Base-by-base conservation (phyloP, 2,329 filamentous ascomycete genomes). In the Trichoderma citrinoviride region DNA sequence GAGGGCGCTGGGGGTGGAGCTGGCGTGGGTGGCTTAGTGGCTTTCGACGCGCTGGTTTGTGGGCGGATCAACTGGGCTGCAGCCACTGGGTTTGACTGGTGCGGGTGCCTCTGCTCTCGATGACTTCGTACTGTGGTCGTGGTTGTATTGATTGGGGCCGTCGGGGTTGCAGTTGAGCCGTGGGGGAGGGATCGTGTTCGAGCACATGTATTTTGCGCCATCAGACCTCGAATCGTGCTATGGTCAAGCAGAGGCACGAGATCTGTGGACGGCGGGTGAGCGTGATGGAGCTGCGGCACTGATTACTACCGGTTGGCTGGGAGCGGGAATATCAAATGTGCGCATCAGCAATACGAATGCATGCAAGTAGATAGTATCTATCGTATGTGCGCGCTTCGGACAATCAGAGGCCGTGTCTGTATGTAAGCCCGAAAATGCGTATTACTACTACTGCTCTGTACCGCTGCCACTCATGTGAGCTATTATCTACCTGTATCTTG, bases 81-180 rank as follows among this genome's bases (percentile, higher is more conserved):
- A 37, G 56, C 43, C 29, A 41, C 53, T 21, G 49, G 17, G 49
- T n/a, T 17, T 14, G 17, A 29, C 14, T 33, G 49, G 7, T 50
- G 47, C 46, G n/a, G n/a, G n/a, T 52, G 17, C 40, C 53, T n/a
- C 43, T 49, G 29, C 17, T 43, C 3, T 21, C 8, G 21, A 25
- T 8, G 29, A 33, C 29, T 33, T 33, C 29, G 29, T 33, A 10
- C 10, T 12, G 10, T 37, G 33, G 33, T 37, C 3, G 33, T 4
- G 33, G 33, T 37, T 12, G 33, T 37, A 37, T 37, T 14, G 33
- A 37, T 37, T 37, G 33, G 29, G n/a, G 43, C 58, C 58, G 58
- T 53, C 58, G 58, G 58, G 23, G 58, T 61, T 44, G 58, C 58
- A 61, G 47, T 61, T 61, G 47, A 15, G 58, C 58, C 58, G 58